Percentiles rank a stretch among this genome's conserved stretches.
phyloP scores from a whole-genome alignment of 2,329 filamentous ascomycete species.

The Verticillium klebahnii region DNA sequence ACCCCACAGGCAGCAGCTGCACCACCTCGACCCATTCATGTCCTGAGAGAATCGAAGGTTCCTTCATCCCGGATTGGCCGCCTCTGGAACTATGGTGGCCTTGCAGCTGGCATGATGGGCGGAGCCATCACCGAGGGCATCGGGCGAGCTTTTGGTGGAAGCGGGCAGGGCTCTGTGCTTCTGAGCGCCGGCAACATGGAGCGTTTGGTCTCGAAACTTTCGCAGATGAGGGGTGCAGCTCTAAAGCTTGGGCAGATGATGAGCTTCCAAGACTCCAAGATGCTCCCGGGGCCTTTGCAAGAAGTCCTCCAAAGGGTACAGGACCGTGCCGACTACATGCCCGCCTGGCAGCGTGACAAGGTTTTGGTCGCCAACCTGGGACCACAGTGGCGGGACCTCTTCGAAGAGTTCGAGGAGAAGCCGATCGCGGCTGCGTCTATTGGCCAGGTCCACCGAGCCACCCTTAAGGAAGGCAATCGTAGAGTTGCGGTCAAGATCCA shows the following conservation, averaged over 20 bases:
- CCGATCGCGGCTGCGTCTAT: constrained; percentile 96
- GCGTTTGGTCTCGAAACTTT: constrained; percentile 85
- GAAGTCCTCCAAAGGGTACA: constrained; percentile 91
- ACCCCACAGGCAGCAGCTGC: neutral
- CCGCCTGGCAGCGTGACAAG: constrained; percentile 81
- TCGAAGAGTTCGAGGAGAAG: constrained; percentile 78
- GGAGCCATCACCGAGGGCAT: constrained; percentile 84
- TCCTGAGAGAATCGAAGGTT: constrained; percentile 83
- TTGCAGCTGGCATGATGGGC: constrained; percentile 93
- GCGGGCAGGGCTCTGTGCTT: constrained; percentile 69
- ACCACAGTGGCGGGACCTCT: constrained; percentile 77
- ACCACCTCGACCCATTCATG: constrained; percentile 31
- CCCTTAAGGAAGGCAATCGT: constrained; percentile 67
- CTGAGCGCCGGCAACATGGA: constrained; percentile 90
- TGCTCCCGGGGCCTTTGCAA: constrained; percentile 83
- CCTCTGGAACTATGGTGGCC: constrained; percentile 89
- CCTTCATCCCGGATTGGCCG: constrained; percentile 82
- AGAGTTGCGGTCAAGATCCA: constrained; percentile 94
- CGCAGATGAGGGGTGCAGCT: constrained; percentile 94
- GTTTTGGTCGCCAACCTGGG: constrained; percentile 79
- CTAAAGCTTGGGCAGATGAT: constrained; percentile 97
- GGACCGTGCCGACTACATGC: constrained; percentile 97
- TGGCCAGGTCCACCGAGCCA: constrained; percentile 88
- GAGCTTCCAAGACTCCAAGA: constrained; percentile 95
- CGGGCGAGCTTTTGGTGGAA: constrained; percentile 70